Conservation (phyloP, 75 land plant species). For the Ceratopteris richardii region DNA sequence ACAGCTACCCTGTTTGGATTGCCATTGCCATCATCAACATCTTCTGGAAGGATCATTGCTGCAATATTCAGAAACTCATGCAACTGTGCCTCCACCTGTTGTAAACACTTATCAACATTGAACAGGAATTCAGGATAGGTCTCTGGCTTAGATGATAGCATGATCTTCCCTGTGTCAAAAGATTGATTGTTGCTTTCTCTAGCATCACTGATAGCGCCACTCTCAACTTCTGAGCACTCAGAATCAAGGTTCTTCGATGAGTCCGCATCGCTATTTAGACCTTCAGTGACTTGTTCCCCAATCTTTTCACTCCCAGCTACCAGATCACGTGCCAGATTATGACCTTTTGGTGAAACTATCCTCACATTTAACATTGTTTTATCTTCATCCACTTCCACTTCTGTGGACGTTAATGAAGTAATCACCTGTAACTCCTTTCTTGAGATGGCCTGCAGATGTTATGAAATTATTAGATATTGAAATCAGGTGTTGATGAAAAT, state of each 20-base stretch:
- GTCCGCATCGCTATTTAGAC: neutral
- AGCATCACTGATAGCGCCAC: neutral
- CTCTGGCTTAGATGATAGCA: neutral
- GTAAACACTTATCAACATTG: conserved; percentile 21
- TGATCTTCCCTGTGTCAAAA: neutral
- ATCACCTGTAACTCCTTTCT: conserved; percentile 55
- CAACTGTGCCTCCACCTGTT: conserved; percentile 32
- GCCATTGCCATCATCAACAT: neutral
- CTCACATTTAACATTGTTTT: conserved; percentile 18
- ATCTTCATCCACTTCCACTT: conserved; percentile 18
- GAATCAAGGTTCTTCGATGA: neutral
- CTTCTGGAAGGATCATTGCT: neutral
- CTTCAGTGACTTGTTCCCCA: neutral
- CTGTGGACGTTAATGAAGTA: conserved; percentile 23
- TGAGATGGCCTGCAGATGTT: conserved; percentile 72
- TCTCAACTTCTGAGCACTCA: neutral
- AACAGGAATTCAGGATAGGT: conserved; percentile 8
- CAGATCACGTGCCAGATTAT: neutral
- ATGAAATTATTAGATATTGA: too few species aligned
- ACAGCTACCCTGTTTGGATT: neutral
- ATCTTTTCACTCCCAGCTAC: neutral
- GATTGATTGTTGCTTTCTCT: neutral
- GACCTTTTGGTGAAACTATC: conserved; percentile 38
- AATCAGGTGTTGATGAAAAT: too few species aligned
- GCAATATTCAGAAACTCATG: conserved; percentile 12